Evolutionary conservation across 2,329 filamentous ascomycete species (phyloP), one percentile per base, ranked within the genome.

Genomic region (Pseudogymnoascus sp.): DNA sequence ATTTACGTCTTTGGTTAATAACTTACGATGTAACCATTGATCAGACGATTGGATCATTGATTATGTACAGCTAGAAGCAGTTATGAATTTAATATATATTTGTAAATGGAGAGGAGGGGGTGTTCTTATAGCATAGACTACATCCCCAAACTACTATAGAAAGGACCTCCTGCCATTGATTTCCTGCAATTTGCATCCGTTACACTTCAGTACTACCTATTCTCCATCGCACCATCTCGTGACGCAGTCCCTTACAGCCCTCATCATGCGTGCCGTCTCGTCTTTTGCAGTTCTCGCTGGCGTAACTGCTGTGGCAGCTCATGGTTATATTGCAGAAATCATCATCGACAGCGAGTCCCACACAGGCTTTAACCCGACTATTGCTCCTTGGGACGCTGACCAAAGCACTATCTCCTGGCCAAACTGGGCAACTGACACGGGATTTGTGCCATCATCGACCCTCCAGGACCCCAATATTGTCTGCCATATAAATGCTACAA

Each of bases 401-500:
- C 68, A 25, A 78, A 79, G 42, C 80, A 76, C 69, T 16, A 79
- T 83, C 60, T 84, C 78, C 64, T 87, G 85, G 84, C 76, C 76
- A 14, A 79, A 78, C 52, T 71, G 75, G 5, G 78, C 79, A 38
- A 68, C 71, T 1, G 81, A 84, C 68, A 77, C 80, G 65, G 82
- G 82, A 25, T 85, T 79, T 70, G 75, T 86, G 62, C 72, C 77
- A 11, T 77, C 77, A 2, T 67, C 71, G 38, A 73, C 74, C 63
- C 85, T 82, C 73, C 70, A 72, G 22, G 71, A 72, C 30, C 64
- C 77, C 33, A 78, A 85, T 69, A 85, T 87, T 66, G 83, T 85
- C 74, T 87, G 84, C 77, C 86, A 89, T 77, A 78, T 78, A 71
- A 74, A 75, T 45, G 84, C 80, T 30, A 77, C 78, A 36, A 78